Evolutionary conservation across 345 rosid genomes (phyloP), one percentile per base, ranked within the genome.

Genomic region (Linum lewisii): DNA sequence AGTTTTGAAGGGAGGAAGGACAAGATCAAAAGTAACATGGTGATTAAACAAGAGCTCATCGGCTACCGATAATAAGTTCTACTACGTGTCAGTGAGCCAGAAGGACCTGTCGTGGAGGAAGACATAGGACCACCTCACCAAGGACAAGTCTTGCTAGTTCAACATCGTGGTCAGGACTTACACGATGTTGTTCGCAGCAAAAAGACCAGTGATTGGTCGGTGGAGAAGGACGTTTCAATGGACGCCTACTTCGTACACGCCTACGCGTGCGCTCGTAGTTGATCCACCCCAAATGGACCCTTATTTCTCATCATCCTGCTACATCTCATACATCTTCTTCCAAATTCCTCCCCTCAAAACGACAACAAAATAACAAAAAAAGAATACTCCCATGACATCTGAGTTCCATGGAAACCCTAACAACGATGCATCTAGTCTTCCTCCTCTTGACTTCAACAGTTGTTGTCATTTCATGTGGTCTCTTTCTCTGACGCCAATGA

Each of bases 61-160:
- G 1, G 68, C 72, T 0, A 78, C 79, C 54, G 64, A 63, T 0
- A 83, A 79, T 63, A 63, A 80, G 75, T 77, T 86, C 0, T 89
- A 91, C 74, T 89, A 77, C 69, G 84, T 83, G 13, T 89, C 91
- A 0, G 21, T 79, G 34, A 89, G 97, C 80, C 97, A 84, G 62
- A 68, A 49, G 52, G 89, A 89, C 59, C 79, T 95, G 24, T 75
- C 86, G 2, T 84, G 97, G 97, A 75, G 97, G 47, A 89, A 74
- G 58, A 81, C 89, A 0, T 59, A 6, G 29, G 29, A 89, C 62
- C 25, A 67, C 24, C 63, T 86, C 9, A 13, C 19, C 44, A 86
- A 75, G 67, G 95, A 89, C 80, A 86, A 64, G 75, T 86, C 86
- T 7, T 86, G 97, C 72, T 80, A 60, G 63, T 22, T 69, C 57